A percentile compares a stretch with the other conserved stretches of the same genome.
Conservation (phyloP, 805 yeast species). For the Pichia kluyveri region DNA sequence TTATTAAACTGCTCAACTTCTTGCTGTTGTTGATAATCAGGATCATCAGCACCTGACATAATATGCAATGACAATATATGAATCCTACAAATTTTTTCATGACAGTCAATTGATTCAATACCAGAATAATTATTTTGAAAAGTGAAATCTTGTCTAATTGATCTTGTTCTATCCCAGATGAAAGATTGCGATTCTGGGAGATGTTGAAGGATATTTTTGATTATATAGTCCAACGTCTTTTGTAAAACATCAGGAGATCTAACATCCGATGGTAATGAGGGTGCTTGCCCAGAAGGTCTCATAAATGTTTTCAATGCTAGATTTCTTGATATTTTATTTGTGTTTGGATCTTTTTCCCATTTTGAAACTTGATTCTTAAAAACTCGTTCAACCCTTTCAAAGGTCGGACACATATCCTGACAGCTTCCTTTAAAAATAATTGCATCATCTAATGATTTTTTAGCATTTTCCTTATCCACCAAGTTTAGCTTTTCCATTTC, state of each 20-base stretch:
- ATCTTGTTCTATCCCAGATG: constrained; percentile 94
- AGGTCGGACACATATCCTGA: constrained; percentile 88
- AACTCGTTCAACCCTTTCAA: constrained; percentile 81
- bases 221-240: constrained; percentile 60
- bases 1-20: constrained; percentile 92
- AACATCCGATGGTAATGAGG: constrained; percentile 95
- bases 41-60: constrained; percentile 62
- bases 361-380: constrained; percentile 79
- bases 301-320: constrained; percentile 86
- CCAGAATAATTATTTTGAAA: constrained; percentile 92
- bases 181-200: constrained; percentile 85
- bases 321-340: constrained; percentile 45
- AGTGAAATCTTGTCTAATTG: constrained; percentile 94
- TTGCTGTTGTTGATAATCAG: constrained; percentile 86
- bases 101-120: constrained; percentile 87
- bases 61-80: constrained; percentile 76
- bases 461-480: constrained; percentile 79
- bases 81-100: constrained; percentile 82
- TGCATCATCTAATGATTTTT: constrained; percentile 82
- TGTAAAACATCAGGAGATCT: constrained; percentile 78
- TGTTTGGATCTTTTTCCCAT: constrained; percentile 59
- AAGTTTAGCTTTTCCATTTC: constrained; percentile 74
- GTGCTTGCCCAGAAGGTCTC: constrained; percentile 97
- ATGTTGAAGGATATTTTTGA: constrained; percentile 50
- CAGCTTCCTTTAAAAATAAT: constrained; percentile 84